A percentile compares a stretch with the other conserved stretches of the same genome.
These are phyloP conservation scores for Starmera amethionina DNA, from an alignment of 805 yeast species.

Conservation along the genomic window DNA sequence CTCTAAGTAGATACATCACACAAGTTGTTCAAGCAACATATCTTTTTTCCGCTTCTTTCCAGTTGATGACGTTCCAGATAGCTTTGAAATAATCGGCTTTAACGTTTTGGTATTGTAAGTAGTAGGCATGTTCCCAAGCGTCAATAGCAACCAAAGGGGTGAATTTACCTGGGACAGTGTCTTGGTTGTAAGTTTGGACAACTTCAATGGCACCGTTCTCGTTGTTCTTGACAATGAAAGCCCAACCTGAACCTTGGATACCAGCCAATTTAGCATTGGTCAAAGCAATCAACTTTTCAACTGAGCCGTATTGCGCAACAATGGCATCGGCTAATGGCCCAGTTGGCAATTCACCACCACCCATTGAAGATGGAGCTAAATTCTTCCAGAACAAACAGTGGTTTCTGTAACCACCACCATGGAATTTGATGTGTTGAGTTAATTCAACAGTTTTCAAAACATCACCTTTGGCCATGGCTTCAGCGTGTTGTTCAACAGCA, in stretches of 20 bases:
- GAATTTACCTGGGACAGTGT: slow-evolving; percentile 58
- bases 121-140: slow-evolving; percentile 97
- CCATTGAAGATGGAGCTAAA: slow-evolving; percentile 62
- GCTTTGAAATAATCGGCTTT: slow-evolving; percentile 89
- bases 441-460: slow-evolving; percentile 49
- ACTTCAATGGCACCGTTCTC: slow-evolving; percentile 69
- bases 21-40: slow-evolving; percentile 26
- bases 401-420: slow-evolving; percentile 87
- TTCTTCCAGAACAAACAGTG: slow-evolving; percentile 84
- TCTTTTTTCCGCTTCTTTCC: slow-evolving; percentile 83
- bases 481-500: slow-evolving; percentile 63
- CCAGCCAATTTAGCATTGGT: slow-evolving; percentile 74
- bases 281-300: slow-evolving; percentile 53
- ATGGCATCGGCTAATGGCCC: slow-evolving; percentile 54
- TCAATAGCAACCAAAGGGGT: slow-evolving; percentile 81
- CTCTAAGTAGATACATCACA: not conserved
- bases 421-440: slow-evolving; percentile 75
- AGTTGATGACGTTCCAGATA: slow-evolving; percentile 89
- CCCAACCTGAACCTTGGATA: slow-evolving; percentile 95
- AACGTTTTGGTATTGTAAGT: slow-evolving; percentile 85
- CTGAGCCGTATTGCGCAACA: slow-evolving; percentile 54
- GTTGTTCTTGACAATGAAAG: slow-evolving; percentile 76
- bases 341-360: slow-evolving; percentile 64
- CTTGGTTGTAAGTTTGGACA: slow-evolving; percentile 79
- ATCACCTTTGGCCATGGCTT: slow-evolving; percentile 52